Evolutionary conservation across 1,284 basidiomycete species (phyloP).

Genomic region (Calocybe gambosa): DNA sequence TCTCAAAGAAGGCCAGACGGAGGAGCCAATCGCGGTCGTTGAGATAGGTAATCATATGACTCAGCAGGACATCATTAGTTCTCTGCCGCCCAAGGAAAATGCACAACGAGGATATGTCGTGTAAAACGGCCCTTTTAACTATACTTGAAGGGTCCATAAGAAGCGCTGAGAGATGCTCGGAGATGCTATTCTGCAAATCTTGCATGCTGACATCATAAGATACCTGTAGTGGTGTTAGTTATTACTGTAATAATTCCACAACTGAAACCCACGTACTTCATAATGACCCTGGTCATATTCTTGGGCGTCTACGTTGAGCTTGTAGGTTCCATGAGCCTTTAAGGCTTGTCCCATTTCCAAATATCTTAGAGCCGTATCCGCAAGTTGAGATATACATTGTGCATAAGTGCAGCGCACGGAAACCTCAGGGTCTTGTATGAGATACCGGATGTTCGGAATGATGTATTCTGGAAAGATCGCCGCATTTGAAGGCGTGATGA

Average conservation of each 20-base stretch:
- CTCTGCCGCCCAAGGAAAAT: conserved; percentile 89
- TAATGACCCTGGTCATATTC: conserved; percentile 72
- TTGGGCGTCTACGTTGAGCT: conserved; percentile 55
- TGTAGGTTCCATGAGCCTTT: conserved; percentile 75
- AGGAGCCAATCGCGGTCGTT: conserved; percentile 95
- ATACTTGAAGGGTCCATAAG: conserved; percentile 72
- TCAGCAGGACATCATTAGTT: conserved; percentile 92
- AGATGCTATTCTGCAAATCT: conserved; percentile 81
- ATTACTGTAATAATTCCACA: conserved; percentile 3
- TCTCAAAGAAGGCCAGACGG: conserved; percentile 90
- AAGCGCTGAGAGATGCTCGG: conserved; percentile 80
- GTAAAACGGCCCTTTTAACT: conserved; percentile 70
- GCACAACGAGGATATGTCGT: conserved; percentile 84
- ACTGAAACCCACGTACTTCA: conserved; percentile 46
- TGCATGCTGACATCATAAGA: conserved; percentile 84
- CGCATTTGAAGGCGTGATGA: conserved; percentile 87
- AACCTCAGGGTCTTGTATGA: conserved; percentile 79
- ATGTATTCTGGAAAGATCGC: conserved; percentile 91
- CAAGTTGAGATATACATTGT: conserved; percentile 78
- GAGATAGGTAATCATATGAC: conserved; percentile 98
- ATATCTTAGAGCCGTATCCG: conserved; percentile 79
- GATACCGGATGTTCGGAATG: conserved; percentile 81
- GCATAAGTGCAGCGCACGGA: conserved; percentile 90
- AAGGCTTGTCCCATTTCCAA: conserved; percentile 91
- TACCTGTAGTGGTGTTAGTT: conserved; percentile 42